Evolutionary conservation across 805 yeast genomes (phyloP).

Genomic region (Hanseniaspora mollemarum): DNA sequence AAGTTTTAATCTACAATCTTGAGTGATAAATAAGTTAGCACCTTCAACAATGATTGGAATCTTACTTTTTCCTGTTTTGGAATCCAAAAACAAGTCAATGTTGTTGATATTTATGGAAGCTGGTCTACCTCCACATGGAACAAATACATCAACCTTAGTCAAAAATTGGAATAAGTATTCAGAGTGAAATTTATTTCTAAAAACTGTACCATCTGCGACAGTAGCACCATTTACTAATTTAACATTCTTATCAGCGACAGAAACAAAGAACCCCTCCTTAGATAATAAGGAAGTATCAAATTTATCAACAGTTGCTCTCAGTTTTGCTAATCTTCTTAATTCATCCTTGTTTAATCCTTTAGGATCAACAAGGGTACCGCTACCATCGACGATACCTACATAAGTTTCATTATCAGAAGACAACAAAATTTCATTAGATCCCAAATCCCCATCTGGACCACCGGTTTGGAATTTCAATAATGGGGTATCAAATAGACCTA

Average conservation of each 20-base stretch:
- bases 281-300: slow-evolving; percentile 61
- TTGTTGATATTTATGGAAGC: slow-evolving; percentile 84
- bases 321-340: slow-evolving; percentile 63
- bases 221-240: slow-evolving; percentile 57
- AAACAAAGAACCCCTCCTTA: slow-evolving; percentile 63
- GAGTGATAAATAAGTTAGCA: slow-evolving; percentile 90
- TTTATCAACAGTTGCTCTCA: slow-evolving; percentile 59
- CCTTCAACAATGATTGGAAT: slow-evolving; percentile 93
- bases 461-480: slow-evolving; percentile 88
- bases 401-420: slow-evolving; percentile 68
- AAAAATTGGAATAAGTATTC: slow-evolving; percentile 49
- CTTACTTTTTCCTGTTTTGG: slow-evolving; percentile 59
- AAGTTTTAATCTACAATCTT: slow-evolving; percentile 75
- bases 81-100: slow-evolving; percentile 59
- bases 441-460: slow-evolving; percentile 98
- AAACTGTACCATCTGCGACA: slow-evolving; percentile 73
- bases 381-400: slow-evolving; percentile 85
- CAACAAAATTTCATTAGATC: slow-evolving; percentile 84
- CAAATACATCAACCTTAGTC: slow-evolving; percentile 67
- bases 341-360: slow-evolving; percentile 75
- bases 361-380: slow-evolving; percentile 90
- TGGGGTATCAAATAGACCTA: slow-evolving; percentile 44
- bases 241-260: slow-evolving; percentile 75
- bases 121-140: slow-evolving; percentile 99
- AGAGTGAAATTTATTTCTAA: slow-evolving; percentile 84